Evolutionary conservation across 177 flowering plant genomes (phyloP), one percentile per base, ranked within the genome.

Genomic region (Vitis hybrid): DNA sequence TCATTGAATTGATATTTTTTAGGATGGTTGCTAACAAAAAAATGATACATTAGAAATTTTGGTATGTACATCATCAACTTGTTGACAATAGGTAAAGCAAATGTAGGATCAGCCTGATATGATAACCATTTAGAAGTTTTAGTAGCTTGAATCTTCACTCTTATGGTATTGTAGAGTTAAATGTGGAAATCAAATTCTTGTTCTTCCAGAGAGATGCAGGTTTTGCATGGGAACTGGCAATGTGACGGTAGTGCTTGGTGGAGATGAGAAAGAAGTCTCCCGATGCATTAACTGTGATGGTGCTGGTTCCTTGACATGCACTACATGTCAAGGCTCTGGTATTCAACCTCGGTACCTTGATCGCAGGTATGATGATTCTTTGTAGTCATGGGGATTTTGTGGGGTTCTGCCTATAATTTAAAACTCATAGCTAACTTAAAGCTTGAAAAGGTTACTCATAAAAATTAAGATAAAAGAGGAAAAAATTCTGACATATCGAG

Each of bases 311-410:
- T 78, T 90, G 77, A 88, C 96, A 3, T 95, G 99, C 87, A 95
- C 99, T 6, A 95, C 99, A 14, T 95, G 99, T 70, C 99, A 95
- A 82, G 99, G 99, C 76, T 59, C 78, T 29, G 97, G 99, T 8
- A 91, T 95, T 73, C 99, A 95, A 82, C 98, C 99, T 72, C 90
- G 99, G 8, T 95, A 95, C 81, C 97, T 95, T 55, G 99, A 95
- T 75, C 94, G 97, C 69, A 95, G 99, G 99, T 93, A 81, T 50
- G 50, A n/a, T 26, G 29, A 26, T 26, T 26, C 29, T 26, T 26
- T 26, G 29, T 26, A 26, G 29, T 26, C 29, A 26, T 26, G 29
- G 29, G 3, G 29, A 26, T 39, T 39, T 39, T 39, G 45, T 39
- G 6, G 6, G 45, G 7, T 39, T 39, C 45, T 39, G 1, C 45